phyloP scores from a whole-genome alignment of 257 asterid genomes.

The Paulownia fortunei region DNA sequence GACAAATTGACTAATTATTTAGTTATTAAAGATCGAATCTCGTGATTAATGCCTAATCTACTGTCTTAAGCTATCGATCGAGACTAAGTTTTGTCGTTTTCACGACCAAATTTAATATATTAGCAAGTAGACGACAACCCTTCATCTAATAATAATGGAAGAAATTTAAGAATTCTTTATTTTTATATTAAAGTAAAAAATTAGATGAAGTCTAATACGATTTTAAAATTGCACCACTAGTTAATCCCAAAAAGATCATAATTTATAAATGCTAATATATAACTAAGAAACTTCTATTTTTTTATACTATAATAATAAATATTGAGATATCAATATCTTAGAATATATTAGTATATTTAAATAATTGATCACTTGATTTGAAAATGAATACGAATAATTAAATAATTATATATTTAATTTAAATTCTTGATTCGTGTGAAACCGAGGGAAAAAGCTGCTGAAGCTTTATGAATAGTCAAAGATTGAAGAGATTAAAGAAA shows the following conservation, averaged over 20 bases:
- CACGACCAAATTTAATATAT: background rate
- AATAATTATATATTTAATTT: background rate
- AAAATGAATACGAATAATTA: slow-evolving; percentile 21
- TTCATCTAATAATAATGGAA: background rate
- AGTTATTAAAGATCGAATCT: slow-evolving; percentile 6
- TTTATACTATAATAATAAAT: background rate
- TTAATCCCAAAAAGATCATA: background rate
- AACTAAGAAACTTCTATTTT: background rate
- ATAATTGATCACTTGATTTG: slow-evolving; percentile 7
- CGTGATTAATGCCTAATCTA: slow-evolving; percentile 28
- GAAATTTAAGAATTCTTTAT: background rate
- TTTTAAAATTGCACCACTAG: background rate
- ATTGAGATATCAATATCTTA: slow-evolving; percentile 19
- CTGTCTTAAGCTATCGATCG: slow-evolving; percentile 8
- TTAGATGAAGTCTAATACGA: background rate
- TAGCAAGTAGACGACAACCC: background rate
- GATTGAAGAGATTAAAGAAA: background rate
- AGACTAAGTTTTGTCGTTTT: slow-evolving; percentile 17
- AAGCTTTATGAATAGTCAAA: slow-evolving; percentile 19
- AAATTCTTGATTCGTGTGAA: slow-evolving; percentile 24
- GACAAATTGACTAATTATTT: background rate
- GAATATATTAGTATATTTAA: background rate
- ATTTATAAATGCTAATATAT: background rate
- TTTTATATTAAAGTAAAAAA: background rate
- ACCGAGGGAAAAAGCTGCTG: slow-evolving; percentile 19